Percentiles rank a stretch among this genome's conserved stretches.
Conservation (phyloP, 371 early-diverging fungal genomes). For the Mortierella sp. region DNA sequence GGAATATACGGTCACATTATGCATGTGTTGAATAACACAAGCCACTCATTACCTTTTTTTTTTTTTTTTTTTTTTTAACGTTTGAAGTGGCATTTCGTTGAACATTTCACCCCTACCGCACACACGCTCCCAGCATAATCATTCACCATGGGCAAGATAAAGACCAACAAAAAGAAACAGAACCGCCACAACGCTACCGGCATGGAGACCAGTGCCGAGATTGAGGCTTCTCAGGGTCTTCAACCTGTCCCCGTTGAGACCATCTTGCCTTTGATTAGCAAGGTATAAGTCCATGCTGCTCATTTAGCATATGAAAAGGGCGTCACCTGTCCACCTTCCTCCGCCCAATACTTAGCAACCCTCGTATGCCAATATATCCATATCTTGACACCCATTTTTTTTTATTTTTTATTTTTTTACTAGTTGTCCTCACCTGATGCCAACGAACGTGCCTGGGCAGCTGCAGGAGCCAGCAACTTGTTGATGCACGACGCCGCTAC, state of each 20-base stretch:
- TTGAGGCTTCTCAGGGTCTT: constrained; percentile 16
- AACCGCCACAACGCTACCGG: constrained; percentile 48
- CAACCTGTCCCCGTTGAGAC: constrained; percentile 47
- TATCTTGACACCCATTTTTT: not conserved
- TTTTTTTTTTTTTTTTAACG: constrained; percentile 18
- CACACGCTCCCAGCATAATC: not conserved
- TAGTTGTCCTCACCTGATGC: constrained; percentile 74
- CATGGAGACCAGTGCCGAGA: constrained; percentile 42
- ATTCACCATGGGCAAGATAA: constrained; percentile 51
- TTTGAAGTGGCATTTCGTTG: not conserved
- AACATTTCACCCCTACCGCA: not conserved
- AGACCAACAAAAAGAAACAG: constrained; percentile 50
- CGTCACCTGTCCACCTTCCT: constrained; percentile 1
- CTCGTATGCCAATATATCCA: not conserved
- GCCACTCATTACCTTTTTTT: constrained; percentile 3
- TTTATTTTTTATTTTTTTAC: not conserved
- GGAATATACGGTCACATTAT: too few relatives aligned
- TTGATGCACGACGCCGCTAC: constrained; percentile 69
- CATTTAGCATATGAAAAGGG: not conserved
- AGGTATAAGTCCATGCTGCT: constrained; percentile 57
- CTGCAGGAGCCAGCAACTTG: constrained; percentile 86
- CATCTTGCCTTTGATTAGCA: constrained; percentile 68
- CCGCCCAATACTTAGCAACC: not conserved
- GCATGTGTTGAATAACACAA: not conserved
- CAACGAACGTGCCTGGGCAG: constrained; percentile 91